Conservation (phyloP, 371 early-diverging fungal species). For the Mortierella sp. region DNA sequence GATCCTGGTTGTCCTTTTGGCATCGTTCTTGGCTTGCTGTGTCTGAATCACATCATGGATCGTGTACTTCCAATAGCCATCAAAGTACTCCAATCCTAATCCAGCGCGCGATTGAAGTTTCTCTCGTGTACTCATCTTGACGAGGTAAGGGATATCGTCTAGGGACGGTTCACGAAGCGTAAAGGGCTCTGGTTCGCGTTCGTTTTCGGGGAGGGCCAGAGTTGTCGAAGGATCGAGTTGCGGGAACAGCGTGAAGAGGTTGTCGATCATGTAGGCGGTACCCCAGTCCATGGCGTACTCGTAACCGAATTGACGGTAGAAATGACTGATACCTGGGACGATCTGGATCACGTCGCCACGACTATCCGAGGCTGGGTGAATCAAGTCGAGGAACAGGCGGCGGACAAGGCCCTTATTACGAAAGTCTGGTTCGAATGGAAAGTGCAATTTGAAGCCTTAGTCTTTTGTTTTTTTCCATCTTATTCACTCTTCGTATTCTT, state of each 20-base stretch:
- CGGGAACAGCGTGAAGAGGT: not conserved
- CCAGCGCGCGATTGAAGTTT: constrained; percentile 1
- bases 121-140: constrained; percentile 29
- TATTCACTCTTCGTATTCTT: too few relatives aligned
- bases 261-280: not conserved
- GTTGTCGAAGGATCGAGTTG: not conserved
- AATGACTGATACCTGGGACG: constrained; percentile 34
- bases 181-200: constrained; percentile 9
- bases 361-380: constrained; percentile 31
- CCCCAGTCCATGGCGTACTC: constrained; percentile 22
- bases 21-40: constrained; percentile 1
- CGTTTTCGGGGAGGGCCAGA: not conserved
- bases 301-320: constrained; percentile 45
- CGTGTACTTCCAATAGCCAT: constrained; percentile 30
- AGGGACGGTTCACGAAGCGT: constrained; percentile 8
- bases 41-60: constrained; percentile 6
- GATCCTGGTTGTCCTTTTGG: constrained; percentile 3
- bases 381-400: constrained; percentile 27
- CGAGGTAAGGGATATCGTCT: constrained; percentile 32
- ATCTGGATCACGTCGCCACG: constrained; percentile 42
- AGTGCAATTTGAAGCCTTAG: not conserved
- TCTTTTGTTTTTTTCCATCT: not conserved
- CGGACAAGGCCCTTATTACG: constrained; percentile 31
- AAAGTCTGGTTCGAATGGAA: constrained; percentile 9
- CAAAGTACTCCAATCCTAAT: constrained; percentile 19